Evolutionary conservation across 495 filamentous ascomycete genomes (phyloP).

Genomic region (Astrothelium subdiscretum): DNA sequence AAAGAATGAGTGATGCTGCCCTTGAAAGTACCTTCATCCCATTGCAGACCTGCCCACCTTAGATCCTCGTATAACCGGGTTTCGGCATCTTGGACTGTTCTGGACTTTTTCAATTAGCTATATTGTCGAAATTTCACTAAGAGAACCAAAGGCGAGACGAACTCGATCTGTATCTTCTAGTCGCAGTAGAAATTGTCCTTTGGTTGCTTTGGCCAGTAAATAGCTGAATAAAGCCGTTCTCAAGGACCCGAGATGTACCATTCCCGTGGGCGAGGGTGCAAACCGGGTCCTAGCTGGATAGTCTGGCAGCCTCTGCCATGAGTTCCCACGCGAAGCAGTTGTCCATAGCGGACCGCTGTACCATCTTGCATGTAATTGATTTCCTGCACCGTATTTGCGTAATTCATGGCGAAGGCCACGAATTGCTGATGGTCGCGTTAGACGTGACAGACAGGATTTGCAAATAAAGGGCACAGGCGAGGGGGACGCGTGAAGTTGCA

Average conservation of each 20-base stretch:
- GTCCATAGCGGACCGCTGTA: not conserved
- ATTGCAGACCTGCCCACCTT: constrained; percentile 76
- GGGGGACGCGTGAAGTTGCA: not conserved
- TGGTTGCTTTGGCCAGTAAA: constrained; percentile 72
- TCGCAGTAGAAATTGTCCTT: constrained; percentile 83
- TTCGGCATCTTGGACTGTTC: constrained; percentile 69
- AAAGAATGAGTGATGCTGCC: not conserved
- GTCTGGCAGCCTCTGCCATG: constrained; percentile 34
- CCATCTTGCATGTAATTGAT: not conserved
- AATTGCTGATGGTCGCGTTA: not conserved
- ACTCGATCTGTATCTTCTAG: constrained; percentile 97
- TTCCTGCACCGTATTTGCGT: not conserved
- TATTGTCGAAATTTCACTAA: not conserved
- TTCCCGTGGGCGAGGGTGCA: constrained; percentile 89
- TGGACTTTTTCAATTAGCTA: constrained; percentile 47
- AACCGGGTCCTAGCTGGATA: constrained; percentile 79
- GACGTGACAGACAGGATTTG: not conserved
- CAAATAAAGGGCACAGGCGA: not conserved
- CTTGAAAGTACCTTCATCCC: constrained; percentile 69
- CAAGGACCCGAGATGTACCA: constrained; percentile 82
- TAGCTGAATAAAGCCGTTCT: constrained; percentile 91
- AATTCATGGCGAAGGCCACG: not conserved
- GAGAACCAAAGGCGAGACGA: constrained; percentile 10
- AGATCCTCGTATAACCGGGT: constrained; percentile 63
- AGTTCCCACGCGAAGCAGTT: not conserved